These are phyloP conservation scores for Russula foetens DNA, from an alignment of 768 basidiomycete species.

Conservation along the genomic window DNA sequence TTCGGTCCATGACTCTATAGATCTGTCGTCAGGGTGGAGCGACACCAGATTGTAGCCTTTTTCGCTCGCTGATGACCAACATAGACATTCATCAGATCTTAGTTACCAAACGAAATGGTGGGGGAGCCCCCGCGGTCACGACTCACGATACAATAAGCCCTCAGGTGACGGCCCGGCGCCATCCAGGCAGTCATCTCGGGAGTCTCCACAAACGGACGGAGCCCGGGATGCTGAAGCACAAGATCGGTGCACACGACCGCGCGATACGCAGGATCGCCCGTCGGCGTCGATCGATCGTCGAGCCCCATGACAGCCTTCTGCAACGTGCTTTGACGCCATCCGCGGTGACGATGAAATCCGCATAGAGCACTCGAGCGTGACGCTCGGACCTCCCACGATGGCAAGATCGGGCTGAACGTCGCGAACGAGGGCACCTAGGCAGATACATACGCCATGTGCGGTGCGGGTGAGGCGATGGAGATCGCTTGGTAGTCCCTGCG, in stretches of 20 bases:
- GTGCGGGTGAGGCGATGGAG: slow-evolving; percentile 29
- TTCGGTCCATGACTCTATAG: slow-evolving; percentile 37
- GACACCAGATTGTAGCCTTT: slow-evolving; percentile 32
- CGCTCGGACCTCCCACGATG: slow-evolving; percentile 21
- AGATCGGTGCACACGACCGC: slow-evolving; percentile 39
- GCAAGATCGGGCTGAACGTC: slow-evolving; percentile 26
- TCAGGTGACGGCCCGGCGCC: slow-evolving; percentile 41
- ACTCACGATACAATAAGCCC: slow-evolving; percentile 38
- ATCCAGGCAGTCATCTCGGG: slow-evolving; percentile 54
- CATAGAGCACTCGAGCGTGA: slow-evolving; percentile 31
- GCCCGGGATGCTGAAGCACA: too few species aligned
- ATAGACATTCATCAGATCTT: too few species aligned
- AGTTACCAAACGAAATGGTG: too few species aligned
- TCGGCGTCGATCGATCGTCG: slow-evolving; percentile 37
- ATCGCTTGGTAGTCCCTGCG: slow-evolving; percentile 37
- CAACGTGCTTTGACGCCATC: slow-evolving; percentile 41
- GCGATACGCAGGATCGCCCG: slow-evolving; percentile 59
- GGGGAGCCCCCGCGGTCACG: background rate
- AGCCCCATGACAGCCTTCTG: slow-evolving; percentile 41
- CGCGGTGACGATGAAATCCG: slow-evolving; percentile 33
- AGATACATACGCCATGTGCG: slow-evolving; percentile 26
- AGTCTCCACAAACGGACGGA: slow-evolving; percentile 39
- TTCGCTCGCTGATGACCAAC: slow-evolving; percentile 31
- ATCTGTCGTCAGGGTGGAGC: slow-evolving; percentile 33
- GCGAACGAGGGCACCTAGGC: slow-evolving; percentile 29